Evolutionary conservation across 768 basidiomycete genomes (phyloP).

Genomic region (Phanerochaete sordida): DNA sequence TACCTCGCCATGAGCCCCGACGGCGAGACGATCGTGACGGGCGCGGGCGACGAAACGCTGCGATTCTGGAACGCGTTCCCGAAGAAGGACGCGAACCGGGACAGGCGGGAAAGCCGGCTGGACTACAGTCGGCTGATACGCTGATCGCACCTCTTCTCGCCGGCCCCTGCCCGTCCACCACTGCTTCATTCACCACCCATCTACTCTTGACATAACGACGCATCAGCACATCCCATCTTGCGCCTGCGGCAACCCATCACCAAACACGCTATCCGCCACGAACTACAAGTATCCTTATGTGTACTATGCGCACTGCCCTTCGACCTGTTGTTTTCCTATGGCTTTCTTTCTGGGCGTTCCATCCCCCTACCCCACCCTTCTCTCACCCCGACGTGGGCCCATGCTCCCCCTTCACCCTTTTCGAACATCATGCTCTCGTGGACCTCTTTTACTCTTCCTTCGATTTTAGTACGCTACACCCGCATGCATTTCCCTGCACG

Average conservation of each 20-base stretch:
- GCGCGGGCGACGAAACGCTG: conserved; percentile 95
- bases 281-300: not conserved
- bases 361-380: not conserved
- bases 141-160: conserved; percentile 12
- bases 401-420: not conserved
- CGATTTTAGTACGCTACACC: not conserved
- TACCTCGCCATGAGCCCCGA: conserved; percentile 98
- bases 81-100: conserved; percentile 47
- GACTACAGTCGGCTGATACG: conserved; percentile 44
- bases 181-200: not conserved
- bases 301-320: not conserved
- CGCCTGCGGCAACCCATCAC: not conserved
- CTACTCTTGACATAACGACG: not conserved
- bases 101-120: conserved; percentile 35
- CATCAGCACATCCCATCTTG: not conserved
- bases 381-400: not conserved
- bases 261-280: not conserved
- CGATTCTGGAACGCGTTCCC: conserved; percentile 98
- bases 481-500: not conserved
- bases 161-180: not conserved
- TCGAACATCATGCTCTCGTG: not conserved
- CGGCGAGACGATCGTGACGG: conserved; percentile 96
- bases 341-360: not conserved
- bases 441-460: not conserved
- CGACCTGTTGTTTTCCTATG: not conserved